A percentile compares a stretch with the other conserved stretches of the same genome.
These are phyloP conservation scores for Cicer pinnatifidum DNA, from an alignment of 306 rosid species.

Conservation along the genomic window DNA sequence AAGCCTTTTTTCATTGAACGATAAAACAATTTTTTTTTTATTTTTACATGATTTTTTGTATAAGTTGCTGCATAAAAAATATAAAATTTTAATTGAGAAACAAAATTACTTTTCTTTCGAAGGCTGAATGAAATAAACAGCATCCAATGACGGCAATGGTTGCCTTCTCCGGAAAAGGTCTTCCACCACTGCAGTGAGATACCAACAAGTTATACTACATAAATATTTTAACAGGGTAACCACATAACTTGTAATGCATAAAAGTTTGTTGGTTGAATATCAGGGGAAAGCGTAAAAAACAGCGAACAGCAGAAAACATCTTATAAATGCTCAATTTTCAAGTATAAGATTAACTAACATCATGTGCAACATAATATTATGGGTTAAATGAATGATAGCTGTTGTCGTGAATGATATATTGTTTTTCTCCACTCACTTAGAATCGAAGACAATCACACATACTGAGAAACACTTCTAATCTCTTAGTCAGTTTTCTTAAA, in stretches of 20 bases:
- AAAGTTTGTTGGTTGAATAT: conserved; percentile 20
- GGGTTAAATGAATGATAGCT: conserved; percentile 14
- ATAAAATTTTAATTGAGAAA: conserved; percentile 37
- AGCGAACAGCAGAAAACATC: conserved; percentile 32
- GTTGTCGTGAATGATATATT: conserved; percentile 8
- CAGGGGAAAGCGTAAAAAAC: conserved; percentile 3
- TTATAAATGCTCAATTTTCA: background rate
- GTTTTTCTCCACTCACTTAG: background rate
- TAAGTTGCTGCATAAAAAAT: background rate
- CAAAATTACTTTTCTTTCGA: conserved; percentile 78
- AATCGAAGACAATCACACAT: background rate
- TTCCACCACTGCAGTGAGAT: conserved; percentile 84
- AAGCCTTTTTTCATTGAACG: background rate
- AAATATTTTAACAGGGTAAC: conserved; percentile 34
- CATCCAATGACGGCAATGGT: conserved; percentile 94
- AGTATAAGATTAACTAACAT: conserved; percentile 1
- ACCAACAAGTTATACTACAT: conserved; percentile 10
- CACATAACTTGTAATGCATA: background rate
- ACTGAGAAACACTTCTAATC: conserved; percentile 21
- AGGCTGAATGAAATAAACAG: conserved; percentile 88
- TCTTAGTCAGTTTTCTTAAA: background rate
- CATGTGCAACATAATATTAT: conserved; percentile 26
- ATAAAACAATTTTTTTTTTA: conserved; percentile 4
- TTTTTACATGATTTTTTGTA: conserved; percentile 25
- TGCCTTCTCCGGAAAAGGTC: conserved; percentile 96